Evolutionary conservation across 2,329 filamentous ascomycete genomes (phyloP), one percentile per base, ranked within the genome.

Genomic region (Fonsecaea monophora): DNA sequence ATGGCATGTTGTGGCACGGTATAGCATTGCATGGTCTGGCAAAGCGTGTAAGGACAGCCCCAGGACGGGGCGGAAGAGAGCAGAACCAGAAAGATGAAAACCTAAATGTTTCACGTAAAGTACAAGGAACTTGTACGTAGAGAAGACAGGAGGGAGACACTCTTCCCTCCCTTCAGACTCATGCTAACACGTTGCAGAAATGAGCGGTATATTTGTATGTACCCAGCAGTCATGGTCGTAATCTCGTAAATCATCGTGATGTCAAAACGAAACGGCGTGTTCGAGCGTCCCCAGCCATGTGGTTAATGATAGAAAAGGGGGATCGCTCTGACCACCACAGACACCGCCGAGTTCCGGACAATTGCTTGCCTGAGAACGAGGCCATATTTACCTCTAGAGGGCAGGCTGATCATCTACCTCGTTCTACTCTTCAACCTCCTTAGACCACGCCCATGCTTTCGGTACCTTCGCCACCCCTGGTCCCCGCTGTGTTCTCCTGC

Each of bases 401-500:
- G 15, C 40, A n/a, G 40, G 40, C 40, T 42, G 15, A 42, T 42
- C 40, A 5, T 18, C 38, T 15, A 12, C 38, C 12, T 40, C 38
- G 1, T 40, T 1, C 35, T 40, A 2, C 18, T 38, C 18, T 21
- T 25, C 32, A n/a, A 34, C 38, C 15, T 30, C 30, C 18, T 21
- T 62, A 68, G 50, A 73, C 70, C 32, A 70, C 65, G 54, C 69
- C 65, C 53, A 66, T 66, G 42, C 68, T 65, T 60, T 70, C 71
- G 45, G 68, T 62, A 10, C 70, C 70, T 53, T 72, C 69, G 35
- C 66, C 65, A 18, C 68, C 65, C n/a, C 70, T 37, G 21, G 59
- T 61, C 21, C 59, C 68, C 35, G 63, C 66, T 4, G 48, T 40
- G 34, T 58, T 64, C 53, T 70, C 69, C 38, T 69, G 56, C 62